Percentiles rank a stretch among this genome's conserved stretches.
These are phyloP conservation scores for Collybiopsis confluens DNA, from an alignment of 768 basidiomycete species.

Conservation along the genomic window DNA sequence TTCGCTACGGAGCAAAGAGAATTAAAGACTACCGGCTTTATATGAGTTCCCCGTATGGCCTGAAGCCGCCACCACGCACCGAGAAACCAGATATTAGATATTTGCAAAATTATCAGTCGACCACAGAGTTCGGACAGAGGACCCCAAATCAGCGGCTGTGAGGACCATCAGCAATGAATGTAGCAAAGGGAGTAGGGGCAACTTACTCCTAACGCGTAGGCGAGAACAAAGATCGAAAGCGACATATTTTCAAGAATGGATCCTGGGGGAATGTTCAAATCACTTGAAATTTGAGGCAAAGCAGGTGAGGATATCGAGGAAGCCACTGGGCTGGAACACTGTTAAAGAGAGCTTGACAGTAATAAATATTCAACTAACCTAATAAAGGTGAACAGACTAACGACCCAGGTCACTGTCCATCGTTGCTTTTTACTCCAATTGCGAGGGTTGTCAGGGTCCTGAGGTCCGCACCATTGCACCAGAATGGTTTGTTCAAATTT, in stretches of 20 bases:
- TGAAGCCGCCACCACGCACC: constrained; percentile 20
- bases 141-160: constrained; percentile 32
- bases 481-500: constrained; percentile 7
- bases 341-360: neutral
- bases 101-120: constrained; percentile 45
- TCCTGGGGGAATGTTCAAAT: constrained; percentile 19
- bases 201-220: constrained; percentile 31
- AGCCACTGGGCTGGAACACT: constrained; percentile 25
- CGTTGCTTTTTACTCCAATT: constrained; percentile 43
- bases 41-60: neutral
- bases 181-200: neutral
- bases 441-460: constrained; percentile 24
- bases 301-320: constrained; percentile 51
- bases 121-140: constrained; percentile 37
- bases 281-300: constrained; percentile 2
- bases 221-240: constrained; percentile 39
- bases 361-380: constrained; percentile 15
- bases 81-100: constrained; percentile 55
- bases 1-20: constrained; percentile 46
- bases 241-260: constrained; percentile 35
- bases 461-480: constrained; percentile 25
- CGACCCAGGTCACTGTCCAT: constrained; percentile 46
- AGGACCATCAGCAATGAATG: neutral
- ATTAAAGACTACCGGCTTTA: constrained; percentile 34
- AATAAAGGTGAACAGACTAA: constrained; percentile 54